Percentiles rank a stretch among this genome's conserved stretches.
phyloP scores from a whole-genome alignment of 2,329 filamentous ascomycete species.

The Dactylonectria macrodidyma region DNA sequence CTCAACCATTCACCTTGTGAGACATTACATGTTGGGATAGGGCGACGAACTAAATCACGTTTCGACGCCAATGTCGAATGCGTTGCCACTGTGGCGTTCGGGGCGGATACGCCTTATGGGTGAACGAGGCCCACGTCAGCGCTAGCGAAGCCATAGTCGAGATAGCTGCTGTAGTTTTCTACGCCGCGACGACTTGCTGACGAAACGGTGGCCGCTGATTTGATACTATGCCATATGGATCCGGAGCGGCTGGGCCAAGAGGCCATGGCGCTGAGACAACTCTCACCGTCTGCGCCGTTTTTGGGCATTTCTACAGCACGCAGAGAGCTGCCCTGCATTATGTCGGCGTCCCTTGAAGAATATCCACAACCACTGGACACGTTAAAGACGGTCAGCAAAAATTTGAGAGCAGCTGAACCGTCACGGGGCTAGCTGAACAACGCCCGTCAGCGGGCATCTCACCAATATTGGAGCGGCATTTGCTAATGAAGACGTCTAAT shows the following conservation, averaged over 20 bases:
- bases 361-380: not conserved
- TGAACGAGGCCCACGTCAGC: not conserved
- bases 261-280: not conserved
- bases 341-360: not conserved
- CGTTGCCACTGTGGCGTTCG: not conserved
- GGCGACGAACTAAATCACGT: not conserved
- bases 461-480: not conserved
- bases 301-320: not conserved
- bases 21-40: not conserved
- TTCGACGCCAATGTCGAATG: not conserved
- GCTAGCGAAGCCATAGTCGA: not conserved
- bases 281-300: not conserved
- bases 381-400: no score
- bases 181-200: not conserved
- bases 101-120: not conserved
- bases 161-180: not conserved
- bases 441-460: no score
- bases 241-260: not conserved
- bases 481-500: not conserved
- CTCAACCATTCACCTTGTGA: not conserved
- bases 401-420: no score
- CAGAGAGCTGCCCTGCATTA: not conserved
- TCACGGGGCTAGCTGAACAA: no score
- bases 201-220: not conserved
- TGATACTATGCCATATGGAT: not conserved